Evolutionary conservation across 1,139 yeast species (phyloP).

Genomic region (Zhuliangozyma blackwelliae): DNA sequence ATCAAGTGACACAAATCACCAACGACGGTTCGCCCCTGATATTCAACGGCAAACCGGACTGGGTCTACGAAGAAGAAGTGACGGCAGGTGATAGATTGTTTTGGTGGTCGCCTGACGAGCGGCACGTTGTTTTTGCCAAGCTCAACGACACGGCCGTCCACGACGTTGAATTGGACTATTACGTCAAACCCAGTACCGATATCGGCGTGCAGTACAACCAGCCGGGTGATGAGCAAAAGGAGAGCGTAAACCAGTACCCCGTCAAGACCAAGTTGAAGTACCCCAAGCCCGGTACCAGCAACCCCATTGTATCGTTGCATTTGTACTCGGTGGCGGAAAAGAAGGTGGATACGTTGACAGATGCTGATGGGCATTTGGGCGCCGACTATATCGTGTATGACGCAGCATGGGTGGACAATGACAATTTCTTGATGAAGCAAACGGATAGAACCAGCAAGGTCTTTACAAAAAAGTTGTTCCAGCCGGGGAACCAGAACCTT

Average conservation of each 20-base stretch:
- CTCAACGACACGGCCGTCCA: constrained; percentile 72
- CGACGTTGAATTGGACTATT: constrained; percentile 61
- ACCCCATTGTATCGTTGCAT: constrained; percentile 55
- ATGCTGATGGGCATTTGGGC: too few relatives aligned
- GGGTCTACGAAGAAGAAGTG: constrained; percentile 97
- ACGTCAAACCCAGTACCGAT: constrained; percentile 37
- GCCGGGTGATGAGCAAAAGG: constrained; percentile 10
- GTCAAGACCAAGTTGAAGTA: constrained; percentile 52
- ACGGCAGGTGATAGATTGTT: constrained; percentile 57
- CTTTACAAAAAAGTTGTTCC: constrained; percentile 52
- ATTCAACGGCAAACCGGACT: constrained; percentile 88
- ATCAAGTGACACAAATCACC: constrained; percentile 46
- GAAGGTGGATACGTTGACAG: constrained; percentile 18
- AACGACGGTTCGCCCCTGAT: constrained; percentile 60
- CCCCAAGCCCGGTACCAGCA: constrained; percentile 82
- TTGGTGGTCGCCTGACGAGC: constrained; percentile 87
- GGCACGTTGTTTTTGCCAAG: constrained; percentile 57
- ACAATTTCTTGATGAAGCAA: constrained; percentile 55
- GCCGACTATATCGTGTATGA: constrained; percentile 63
- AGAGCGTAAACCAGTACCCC: constrained; percentile 52
- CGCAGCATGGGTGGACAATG: constrained; percentile 61
- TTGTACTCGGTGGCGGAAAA: constrained; percentile 27
- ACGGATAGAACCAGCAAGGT: constrained; percentile 69
- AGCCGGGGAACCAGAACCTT: constrained; percentile 11
- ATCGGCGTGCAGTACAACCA: constrained; percentile 23